These are phyloP conservation scores for Rhinocladiella mackenziei DNA, from an alignment of 2,329 filamentous ascomycete species.

Conservation along the genomic window DNA sequence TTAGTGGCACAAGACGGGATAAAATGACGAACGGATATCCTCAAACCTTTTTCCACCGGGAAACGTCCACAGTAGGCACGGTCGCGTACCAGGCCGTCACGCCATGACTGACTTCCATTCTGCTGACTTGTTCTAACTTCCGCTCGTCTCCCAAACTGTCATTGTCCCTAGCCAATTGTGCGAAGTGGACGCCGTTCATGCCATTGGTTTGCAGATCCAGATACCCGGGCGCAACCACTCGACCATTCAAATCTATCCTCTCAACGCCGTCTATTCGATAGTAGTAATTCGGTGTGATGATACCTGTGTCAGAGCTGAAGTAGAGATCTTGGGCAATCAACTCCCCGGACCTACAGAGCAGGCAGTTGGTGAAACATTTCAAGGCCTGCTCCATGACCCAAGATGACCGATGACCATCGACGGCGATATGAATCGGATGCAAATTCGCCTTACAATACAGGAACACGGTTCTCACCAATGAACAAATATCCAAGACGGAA, in stretches of 20 bases:
- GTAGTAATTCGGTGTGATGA: slow-evolving; percentile 27
- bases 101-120: slow-evolving; percentile 17
- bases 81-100: slow-evolving; percentile 28
- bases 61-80: slow-evolving; percentile 22
- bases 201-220: slow-evolving; percentile 56
- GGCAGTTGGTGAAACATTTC: slow-evolving; percentile 26
- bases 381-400: slow-evolving; percentile 16
- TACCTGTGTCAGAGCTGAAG: slow-evolving; percentile 19
- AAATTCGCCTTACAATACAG: too few relatives aligned
- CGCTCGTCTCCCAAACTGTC: slow-evolving; percentile 8
- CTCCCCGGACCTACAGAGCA: slow-evolving; percentile 22
- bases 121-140: slow-evolving; percentile 16
- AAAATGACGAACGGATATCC: not conserved
- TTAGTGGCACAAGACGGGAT: not conserved
- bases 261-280: slow-evolving; percentile 23
- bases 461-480: too few relatives aligned
- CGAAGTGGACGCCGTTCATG: slow-evolving; percentile 35
- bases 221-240: slow-evolving; percentile 52
- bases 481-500: too few relatives aligned
- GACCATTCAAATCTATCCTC: slow-evolving; percentile 45
- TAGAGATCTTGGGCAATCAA: slow-evolving; percentile 25
- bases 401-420: too few relatives aligned
- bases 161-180: slow-evolving; percentile 9
- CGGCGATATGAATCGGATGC: too few relatives aligned
- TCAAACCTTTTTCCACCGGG: slow-evolving; percentile 24